Evolutionary conservation across 2,329 filamentous ascomycete species (phyloP).

Genomic region (Zasmidium cellare): DNA sequence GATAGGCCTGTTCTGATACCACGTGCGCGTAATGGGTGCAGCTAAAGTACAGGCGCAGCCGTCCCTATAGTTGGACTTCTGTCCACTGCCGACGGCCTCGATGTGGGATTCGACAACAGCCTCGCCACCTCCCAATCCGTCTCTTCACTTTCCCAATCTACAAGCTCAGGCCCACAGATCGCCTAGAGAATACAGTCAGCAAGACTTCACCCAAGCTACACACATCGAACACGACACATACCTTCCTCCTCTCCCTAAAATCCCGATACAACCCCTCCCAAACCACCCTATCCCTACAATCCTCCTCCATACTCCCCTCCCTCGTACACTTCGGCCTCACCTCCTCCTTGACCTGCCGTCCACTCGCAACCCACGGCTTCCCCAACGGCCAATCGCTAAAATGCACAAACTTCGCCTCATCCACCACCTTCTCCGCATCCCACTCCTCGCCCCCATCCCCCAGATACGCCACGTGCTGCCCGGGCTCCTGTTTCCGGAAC

Average conservation of each 20-base stretch:
- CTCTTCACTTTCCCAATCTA: not conserved
- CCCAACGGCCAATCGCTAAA: slow-evolving; percentile 72
- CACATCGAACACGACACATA: not conserved
- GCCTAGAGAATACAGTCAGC: not conserved
- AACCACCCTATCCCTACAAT: slow-evolving; percentile 37
- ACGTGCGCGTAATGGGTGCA: too few relatives aligned
- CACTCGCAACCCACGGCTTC: slow-evolving; percentile 59
- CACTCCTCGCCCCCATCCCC: slow-evolving; percentile 53
- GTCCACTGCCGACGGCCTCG: not conserved
- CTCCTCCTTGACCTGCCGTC: slow-evolving; percentile 36
- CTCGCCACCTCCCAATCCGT: not conserved
- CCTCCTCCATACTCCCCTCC: slow-evolving; percentile 5
- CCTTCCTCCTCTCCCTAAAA: slow-evolving; percentile 28
- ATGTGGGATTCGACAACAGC: not conserved
- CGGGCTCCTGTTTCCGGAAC: slow-evolving; percentile 48
- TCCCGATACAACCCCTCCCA: slow-evolving; percentile 41
- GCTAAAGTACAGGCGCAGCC: too few relatives aligned
- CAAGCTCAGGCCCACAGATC: not conserved
- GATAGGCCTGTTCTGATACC: too few relatives aligned
- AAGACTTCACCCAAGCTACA: not conserved
- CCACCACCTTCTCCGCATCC: slow-evolving; percentile 57
- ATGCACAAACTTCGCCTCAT: slow-evolving; percentile 66
- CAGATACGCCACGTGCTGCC: slow-evolving; percentile 54
- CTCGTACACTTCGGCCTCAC: slow-evolving; percentile 41
- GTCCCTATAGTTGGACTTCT: too few relatives aligned